These are phyloP conservation scores for Wickerhamomyces subpelliculosus DNA, from an alignment of 805 yeast species.

Conservation along the genomic window DNA sequence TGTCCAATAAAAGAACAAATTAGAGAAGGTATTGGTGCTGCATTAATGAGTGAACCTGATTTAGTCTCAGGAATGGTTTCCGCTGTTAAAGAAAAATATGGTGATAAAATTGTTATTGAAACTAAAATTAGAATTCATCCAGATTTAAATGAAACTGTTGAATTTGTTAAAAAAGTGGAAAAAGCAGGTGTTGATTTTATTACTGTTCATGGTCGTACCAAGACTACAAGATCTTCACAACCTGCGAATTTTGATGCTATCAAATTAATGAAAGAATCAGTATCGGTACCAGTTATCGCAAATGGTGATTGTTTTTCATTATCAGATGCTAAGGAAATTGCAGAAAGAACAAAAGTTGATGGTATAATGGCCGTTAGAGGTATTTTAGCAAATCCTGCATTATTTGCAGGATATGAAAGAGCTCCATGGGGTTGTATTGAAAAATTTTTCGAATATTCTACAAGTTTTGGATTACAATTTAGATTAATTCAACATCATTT, in stretches of 20 bases:
- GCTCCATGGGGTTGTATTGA: slow-evolving; percentile 95
- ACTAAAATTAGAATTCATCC: slow-evolving; percentile 87
- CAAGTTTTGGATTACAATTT: slow-evolving; percentile 79
- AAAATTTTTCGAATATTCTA: slow-evolving; percentile 68
- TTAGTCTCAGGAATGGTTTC: slow-evolving; percentile 76
- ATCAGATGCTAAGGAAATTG: slow-evolving; percentile 58
- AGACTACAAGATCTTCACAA: slow-evolving; percentile 73
- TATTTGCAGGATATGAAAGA: slow-evolving; percentile 64
- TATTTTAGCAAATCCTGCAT: slow-evolving; percentile 74
- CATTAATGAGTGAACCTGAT: slow-evolving; percentile 79
- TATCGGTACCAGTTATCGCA: slow-evolving; percentile 79
- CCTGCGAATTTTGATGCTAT: slow-evolving; percentile 86
- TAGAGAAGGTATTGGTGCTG: slow-evolving; percentile 95
- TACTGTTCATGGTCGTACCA: slow-evolving; percentile 90
- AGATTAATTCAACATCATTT: slow-evolving; percentile 83
- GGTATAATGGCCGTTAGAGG: slow-evolving; percentile 98
- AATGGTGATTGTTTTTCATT: slow-evolving; percentile 88
- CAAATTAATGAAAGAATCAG: slow-evolving; percentile 42
- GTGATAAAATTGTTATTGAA: slow-evolving; percentile 68
- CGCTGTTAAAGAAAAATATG: slow-evolving; percentile 73
- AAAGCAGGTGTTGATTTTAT: slow-evolving; percentile 88
- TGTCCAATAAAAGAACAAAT: slow-evolving; percentile 96
- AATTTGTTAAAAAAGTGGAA: slow-evolving; percentile 68
- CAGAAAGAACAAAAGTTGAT: slow-evolving; percentile 64
- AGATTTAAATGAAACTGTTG: slow-evolving; percentile 64